These are phyloP conservation scores for Clonostachys solani DNA, from an alignment of 2,329 filamentous ascomycete species.

Conservation along the genomic window DNA sequence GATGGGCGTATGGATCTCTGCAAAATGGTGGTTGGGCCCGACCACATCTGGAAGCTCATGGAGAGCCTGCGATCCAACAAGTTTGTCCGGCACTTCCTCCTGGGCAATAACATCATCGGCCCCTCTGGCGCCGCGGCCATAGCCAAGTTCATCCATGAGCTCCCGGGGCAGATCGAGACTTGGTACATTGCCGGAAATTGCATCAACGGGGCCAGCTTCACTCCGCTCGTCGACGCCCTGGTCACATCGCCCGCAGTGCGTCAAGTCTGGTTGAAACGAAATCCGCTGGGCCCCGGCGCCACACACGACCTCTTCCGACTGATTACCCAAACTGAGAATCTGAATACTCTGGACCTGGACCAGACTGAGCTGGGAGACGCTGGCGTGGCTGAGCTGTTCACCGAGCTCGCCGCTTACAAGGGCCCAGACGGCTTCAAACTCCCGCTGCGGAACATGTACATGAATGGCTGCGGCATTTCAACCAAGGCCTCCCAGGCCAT, in stretches of 20 bases:
- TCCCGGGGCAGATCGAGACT: slow-evolving; percentile 43
- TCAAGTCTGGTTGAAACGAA: slow-evolving; percentile 50
- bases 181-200: slow-evolving; percentile 54
- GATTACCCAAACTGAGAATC: slow-evolving; percentile 31
- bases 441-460: slow-evolving; percentile 26
- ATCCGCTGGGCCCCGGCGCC: slow-evolving; percentile 36
- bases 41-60: slow-evolving; percentile 45
- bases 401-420: slow-evolving; percentile 21
- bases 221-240: slow-evolving; percentile 37
- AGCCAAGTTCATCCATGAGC: slow-evolving; percentile 35
- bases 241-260: slow-evolving; percentile 34
- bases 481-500: slow-evolving; percentile 19
- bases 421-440: slow-evolving; percentile 17
- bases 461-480: slow-evolving; percentile 29
- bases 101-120: slow-evolving; percentile 52
- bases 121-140: slow-evolving; percentile 39
- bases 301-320: slow-evolving; percentile 35
- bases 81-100: slow-evolving; percentile 44
- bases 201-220: slow-evolving; percentile 37
- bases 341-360: slow-evolving; percentile 48
- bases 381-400: slow-evolving; percentile 38
- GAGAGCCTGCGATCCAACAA: slow-evolving; percentile 38
- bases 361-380: slow-evolving; percentile 44
- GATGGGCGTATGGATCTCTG: slow-evolving; percentile 50
- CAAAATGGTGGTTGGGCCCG: slow-evolving; percentile 49